These are phyloP conservation scores for Durotheca rogersii DNA, from an alignment of 495 filamentous ascomycete genomes.

Conservation along the genomic window DNA sequence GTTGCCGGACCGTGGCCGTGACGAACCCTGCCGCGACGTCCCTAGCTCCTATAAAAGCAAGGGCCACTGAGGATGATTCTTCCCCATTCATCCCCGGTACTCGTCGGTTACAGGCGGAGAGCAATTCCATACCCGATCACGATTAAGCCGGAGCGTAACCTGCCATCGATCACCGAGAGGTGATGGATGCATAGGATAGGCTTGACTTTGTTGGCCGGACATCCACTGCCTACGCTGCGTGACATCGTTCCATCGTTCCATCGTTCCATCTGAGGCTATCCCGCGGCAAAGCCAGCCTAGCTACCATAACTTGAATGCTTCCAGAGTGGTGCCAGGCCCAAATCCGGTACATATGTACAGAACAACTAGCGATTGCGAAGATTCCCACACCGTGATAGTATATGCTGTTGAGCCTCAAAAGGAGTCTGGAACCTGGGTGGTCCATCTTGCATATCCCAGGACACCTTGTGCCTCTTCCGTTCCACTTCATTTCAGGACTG, in stretches of 20 bases:
- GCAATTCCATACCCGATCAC: conserved; percentile 57
- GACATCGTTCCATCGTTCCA: not conserved
- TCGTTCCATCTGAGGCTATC: not conserved
- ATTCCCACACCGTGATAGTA: not conserved
- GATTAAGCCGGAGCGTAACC: conserved; percentile 93
- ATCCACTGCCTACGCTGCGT: conserved; percentile 30
- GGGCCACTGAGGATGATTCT: conserved; percentile 50
- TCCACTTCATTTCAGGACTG: conserved; percentile 70
- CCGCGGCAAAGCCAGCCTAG: not conserved
- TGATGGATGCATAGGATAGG: conserved; percentile 75
- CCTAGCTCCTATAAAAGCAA: conserved; percentile 39
- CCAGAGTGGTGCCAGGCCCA: too few relatives aligned
- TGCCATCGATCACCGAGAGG: conserved; percentile 71
- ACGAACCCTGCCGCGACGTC: conserved; percentile 35
- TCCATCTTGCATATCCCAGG: not conserved
- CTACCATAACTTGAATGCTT: not conserved
- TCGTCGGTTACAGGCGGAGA: conserved; percentile 48
- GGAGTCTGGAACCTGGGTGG: not conserved
- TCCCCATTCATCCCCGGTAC: conserved; percentile 48
- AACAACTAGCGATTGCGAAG: not conserved
- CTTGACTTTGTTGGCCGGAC: conserved; percentile 88
- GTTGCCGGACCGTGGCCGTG: too few relatives aligned
- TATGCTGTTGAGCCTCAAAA: not conserved
- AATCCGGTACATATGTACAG: not conserved
- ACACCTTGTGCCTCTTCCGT: not conserved